Conservation (phyloP, 2,329 filamentous ascomycete species). For the Pseudogymnoascus sp. region DNA sequence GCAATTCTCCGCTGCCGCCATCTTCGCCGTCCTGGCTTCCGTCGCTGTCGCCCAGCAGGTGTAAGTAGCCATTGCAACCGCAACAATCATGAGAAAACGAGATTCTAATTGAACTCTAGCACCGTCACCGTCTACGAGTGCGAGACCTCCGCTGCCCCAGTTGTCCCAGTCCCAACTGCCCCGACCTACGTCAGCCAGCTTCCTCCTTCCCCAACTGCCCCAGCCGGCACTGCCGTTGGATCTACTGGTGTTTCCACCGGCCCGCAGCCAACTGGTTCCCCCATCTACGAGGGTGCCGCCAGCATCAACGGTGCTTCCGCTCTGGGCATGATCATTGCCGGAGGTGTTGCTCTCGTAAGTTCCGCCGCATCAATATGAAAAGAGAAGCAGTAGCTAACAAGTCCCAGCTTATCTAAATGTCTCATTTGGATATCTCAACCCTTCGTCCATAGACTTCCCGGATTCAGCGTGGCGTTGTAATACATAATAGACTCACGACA, state of each 20-base stretch:
- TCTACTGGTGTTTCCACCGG: slow-evolving; percentile 21
- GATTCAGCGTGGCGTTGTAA: slow-evolving; percentile 9
- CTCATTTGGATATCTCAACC: slow-evolving; percentile 3
- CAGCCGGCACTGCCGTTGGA: slow-evolving; percentile 10
- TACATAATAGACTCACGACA: slow-evolving; percentile 9
- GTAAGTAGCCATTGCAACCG: slow-evolving; percentile 9
- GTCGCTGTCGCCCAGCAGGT: slow-evolving; percentile 22
- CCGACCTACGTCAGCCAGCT: slow-evolving; percentile 10
- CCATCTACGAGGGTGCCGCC: slow-evolving; percentile 27
- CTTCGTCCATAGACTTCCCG: slow-evolving; percentile 8
- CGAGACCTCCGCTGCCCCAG: slow-evolving; percentile 15
- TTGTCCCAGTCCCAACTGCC: slow-evolving; percentile 8
- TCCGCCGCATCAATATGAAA: neutral
- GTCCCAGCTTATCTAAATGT: neutral
- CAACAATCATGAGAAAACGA: neutral
- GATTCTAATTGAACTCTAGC: slow-evolving; percentile 18
- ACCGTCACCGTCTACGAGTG: slow-evolving; percentile 25
- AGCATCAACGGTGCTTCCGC: slow-evolving; percentile 25
- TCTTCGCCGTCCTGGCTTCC: slow-evolving; percentile 26
- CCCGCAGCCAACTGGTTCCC: slow-evolving; percentile 20
- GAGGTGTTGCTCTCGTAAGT: slow-evolving; percentile 29
- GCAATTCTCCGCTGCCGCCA: slow-evolving; percentile 27
- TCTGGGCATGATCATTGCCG: slow-evolving; percentile 27
- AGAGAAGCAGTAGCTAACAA: neutral
- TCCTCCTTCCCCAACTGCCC: slow-evolving; percentile 13